Conservation (phyloP, 306 rosid species). For the Biancaea sappan region DNA sequence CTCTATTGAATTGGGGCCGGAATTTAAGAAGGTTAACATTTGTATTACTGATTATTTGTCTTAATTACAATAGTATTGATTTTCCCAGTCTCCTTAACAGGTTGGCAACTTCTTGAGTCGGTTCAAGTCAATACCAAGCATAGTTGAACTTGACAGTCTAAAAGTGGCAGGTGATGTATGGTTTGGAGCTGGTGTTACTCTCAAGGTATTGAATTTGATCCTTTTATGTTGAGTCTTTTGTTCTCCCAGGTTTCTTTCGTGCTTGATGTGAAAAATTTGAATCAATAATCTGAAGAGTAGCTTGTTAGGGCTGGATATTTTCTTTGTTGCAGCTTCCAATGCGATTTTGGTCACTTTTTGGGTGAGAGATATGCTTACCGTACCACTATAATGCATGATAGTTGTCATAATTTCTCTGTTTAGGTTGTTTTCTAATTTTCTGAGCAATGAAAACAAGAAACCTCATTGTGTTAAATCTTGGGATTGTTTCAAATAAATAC, state of each 20-base stretch:
- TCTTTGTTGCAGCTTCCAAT: background rate
- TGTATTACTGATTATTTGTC: conserved; percentile 9
- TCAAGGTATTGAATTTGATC: conserved; percentile 64
- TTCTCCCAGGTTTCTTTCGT: background rate
- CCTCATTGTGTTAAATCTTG: background rate
- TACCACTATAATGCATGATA: background rate
- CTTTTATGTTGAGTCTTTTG: background rate
- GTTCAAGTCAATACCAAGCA: conserved; percentile 93
- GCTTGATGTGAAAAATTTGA: background rate
- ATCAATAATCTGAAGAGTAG: background rate
- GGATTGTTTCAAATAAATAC: conserved; percentile 2
- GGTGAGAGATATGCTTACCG: background rate
- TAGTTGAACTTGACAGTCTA: conserved; percentile 81
- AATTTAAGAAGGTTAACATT: conserved; percentile 81
- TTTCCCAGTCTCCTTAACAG: conserved; percentile 40
- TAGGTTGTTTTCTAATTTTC: background rate
- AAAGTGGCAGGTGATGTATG: conserved; percentile 92
- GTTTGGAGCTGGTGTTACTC: conserved; percentile 77
- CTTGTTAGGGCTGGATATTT: background rate
- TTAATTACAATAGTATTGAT: conserved; percentile 30
- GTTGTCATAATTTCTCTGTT: background rate
- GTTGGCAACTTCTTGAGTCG: conserved; percentile 82
- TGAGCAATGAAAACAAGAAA: conserved; percentile 12
- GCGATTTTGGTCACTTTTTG: conserved; percentile 9
- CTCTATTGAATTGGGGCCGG: conserved; percentile 93